Base-by-base conservation (phyloP, 1,139 yeast species). In the Yamadazyma triangularis region DNA sequence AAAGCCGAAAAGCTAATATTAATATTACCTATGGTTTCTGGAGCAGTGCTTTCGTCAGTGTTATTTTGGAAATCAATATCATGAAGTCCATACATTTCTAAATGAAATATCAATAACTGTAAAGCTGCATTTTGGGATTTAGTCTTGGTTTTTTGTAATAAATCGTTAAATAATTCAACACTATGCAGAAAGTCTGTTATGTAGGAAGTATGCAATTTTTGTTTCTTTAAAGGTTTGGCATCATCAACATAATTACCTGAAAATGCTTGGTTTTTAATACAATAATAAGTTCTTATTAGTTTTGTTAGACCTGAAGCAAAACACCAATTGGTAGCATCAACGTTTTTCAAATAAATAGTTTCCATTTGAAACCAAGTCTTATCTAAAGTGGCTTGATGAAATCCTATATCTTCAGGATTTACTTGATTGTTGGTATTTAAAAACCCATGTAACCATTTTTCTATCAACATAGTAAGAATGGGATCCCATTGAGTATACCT, bases 291-390 rank as follows among this genome's bases (percentile, higher is more conserved):
- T 4, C 24, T 18, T 5, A 38, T 20, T 23, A 41, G 24, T 23
- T 31, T 41, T 2, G 44, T 15, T 4, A 33, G 27, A 0, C 46
- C 48, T 25, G 33, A 8, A 2, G 38, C 23, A 5, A 42, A 31
- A n/a, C 40, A 25, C 44, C 46, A 43, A 4, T 33, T 15, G 1
- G 30, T 18, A 15, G 34, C 25, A 4, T 38, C 42, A 9, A 31
- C 19, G 10, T 25, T 21, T 18, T 28, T 35, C n/a, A 41, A 28
- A 21, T 39, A 42, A 7, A 44, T 30, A 3, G 44, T 15, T 3
- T 4, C 4, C 19, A 31, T 19, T 10, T 24, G 22, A 13, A 34
- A 34, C 38, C 38, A 34, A 18, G 14, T 21, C 2, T 20, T n/a
- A 5, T 8, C n/a, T 5, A 10, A 5, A 21, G n/a, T 7, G n/a